Base-by-base conservation (phyloP, 768 basidiomycete genomes). In the Phylloporus rhodoxanthus region DNA sequence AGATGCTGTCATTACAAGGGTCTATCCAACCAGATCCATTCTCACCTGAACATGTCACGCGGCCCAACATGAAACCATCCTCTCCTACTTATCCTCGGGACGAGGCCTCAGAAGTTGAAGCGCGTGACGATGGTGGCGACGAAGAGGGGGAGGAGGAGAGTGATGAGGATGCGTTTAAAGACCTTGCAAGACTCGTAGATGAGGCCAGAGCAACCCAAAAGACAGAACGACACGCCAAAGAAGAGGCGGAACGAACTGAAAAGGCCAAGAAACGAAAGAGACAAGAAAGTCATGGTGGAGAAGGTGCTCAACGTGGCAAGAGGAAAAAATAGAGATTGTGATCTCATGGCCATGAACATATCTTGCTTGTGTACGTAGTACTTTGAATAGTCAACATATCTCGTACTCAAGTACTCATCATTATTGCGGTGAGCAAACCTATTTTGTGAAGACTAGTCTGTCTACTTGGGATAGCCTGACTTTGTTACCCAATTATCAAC, bases 1-100 rank as follows among this genome's bases (percentile, higher is more conserved):
- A 94, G 62, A 94, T 95, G 91, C 70, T 96, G 17, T 94, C 91
- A 2, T 70, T 96, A 11, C 75, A 89, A 26, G 92, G 92, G 8
- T 92, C 91, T 3, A 72, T 93, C 51, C 87, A 89, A 57, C 65
- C 70, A 4, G 81, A 90, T 58, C 87, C 87, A 2, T 87, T 90
- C 66, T 83, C 84, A 5, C 75, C 78, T 1, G 71, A 70, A 39
- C 85, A 87, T 62, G 61, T 72, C 21, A 68, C 73, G 15, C 61
- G 62, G n/a, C 38, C 59, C 11, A 52, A 57, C 32, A 59, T 39
- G 37, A 57, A 32, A 8, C 21, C 26, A 5, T 20, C 47, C 25
- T 41, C 53, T 20, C 29, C 50, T 11, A 26, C 49, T 20, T 44
- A 44, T 45, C 37, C 7, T 14, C 49, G 20, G 17, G 51, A 57